Percentiles rank a stretch among this genome's conserved stretches.
Evolutionary conservation across 768 basidiomycete species (phyloP).

Genomic region (Psilocybe tampanensis): DNA sequence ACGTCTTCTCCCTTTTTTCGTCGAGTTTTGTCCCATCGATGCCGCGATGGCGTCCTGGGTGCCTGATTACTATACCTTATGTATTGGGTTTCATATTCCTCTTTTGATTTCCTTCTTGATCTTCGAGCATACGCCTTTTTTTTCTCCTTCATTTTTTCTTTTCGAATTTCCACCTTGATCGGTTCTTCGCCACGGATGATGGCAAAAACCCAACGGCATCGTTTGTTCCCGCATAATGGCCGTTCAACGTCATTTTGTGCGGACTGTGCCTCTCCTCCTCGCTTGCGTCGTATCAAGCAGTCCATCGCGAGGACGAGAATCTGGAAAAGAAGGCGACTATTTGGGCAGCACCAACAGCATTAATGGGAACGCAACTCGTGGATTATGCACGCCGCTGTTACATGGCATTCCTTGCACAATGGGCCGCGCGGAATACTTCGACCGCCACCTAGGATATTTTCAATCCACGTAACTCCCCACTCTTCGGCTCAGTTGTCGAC

Average conservation of each 20-base stretch:
- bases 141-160: background rate
- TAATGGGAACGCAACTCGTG: background rate
- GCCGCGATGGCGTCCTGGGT: background rate
- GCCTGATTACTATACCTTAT: background rate
- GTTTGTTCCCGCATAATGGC: background rate
- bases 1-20: background rate
- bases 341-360: background rate
- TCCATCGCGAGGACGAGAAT: background rate
- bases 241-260: background rate
- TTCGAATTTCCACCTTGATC: background rate
- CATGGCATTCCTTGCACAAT: too few species aligned
- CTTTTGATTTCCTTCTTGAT: conserved; percentile 9
- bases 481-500: background rate
- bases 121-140: background rate
- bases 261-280: background rate
- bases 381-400: background rate
- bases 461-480: background rate
- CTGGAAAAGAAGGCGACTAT: background rate
- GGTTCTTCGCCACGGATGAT: background rate
- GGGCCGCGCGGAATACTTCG: too few species aligned
- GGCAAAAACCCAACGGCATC: background rate
- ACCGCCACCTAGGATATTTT: background rate
- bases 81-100: background rate
- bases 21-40: background rate
- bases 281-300: background rate